Percentiles rank a stretch among this genome's conserved stretches.
These are phyloP conservation scores for Aspergillus sp. DNA, from an alignment of 2,329 filamentous ascomycete genomes.

Conservation along the genomic window DNA sequence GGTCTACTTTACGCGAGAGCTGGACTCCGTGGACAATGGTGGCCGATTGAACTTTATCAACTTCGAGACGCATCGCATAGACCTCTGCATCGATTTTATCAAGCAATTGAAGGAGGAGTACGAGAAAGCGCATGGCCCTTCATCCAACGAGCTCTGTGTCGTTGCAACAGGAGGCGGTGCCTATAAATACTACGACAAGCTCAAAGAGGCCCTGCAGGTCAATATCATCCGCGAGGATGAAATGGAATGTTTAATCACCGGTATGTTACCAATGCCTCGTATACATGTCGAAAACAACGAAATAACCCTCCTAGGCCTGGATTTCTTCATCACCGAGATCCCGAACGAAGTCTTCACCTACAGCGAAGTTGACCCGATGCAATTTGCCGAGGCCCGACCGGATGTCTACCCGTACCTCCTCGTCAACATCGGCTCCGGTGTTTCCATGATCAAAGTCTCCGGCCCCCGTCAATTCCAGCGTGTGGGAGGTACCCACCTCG, in stretches of 20 bases:
- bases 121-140: slow-evolving; percentile 68
- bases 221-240: slow-evolving; percentile 92
- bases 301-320: slow-evolving; percentile 61
- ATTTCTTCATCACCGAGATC: slow-evolving; percentile 99
- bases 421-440: slow-evolving; percentile 96
- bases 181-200: slow-evolving; percentile 93
- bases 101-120: slow-evolving; percentile 80
- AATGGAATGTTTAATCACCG: slow-evolving; percentile 97
- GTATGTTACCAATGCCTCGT: slow-evolving; percentile 44
- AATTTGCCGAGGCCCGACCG: slow-evolving; percentile 72
- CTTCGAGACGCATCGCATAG: slow-evolving; percentile 93
- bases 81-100: slow-evolving; percentile 91
- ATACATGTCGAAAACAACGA: not conserved
- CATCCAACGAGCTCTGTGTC: slow-evolving; percentile 71
- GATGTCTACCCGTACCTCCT: slow-evolving; percentile 95
- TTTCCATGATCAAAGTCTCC: slow-evolving; percentile 95
- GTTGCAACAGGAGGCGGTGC: slow-evolving; percentile 96
- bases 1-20: slow-evolving; percentile 93
- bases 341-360: slow-evolving; percentile 97
- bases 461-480: slow-evolving; percentile 82
- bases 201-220: slow-evolving; percentile 77
- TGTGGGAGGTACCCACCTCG: slow-evolving; percentile 90
- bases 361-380: slow-evolving; percentile 84
- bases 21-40: slow-evolving; percentile 72
- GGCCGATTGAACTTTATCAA: slow-evolving; percentile 92